phyloP scores from a whole-genome alignment of 306 rosid species.

The Psophocarpus tetragonolobus region DNA sequence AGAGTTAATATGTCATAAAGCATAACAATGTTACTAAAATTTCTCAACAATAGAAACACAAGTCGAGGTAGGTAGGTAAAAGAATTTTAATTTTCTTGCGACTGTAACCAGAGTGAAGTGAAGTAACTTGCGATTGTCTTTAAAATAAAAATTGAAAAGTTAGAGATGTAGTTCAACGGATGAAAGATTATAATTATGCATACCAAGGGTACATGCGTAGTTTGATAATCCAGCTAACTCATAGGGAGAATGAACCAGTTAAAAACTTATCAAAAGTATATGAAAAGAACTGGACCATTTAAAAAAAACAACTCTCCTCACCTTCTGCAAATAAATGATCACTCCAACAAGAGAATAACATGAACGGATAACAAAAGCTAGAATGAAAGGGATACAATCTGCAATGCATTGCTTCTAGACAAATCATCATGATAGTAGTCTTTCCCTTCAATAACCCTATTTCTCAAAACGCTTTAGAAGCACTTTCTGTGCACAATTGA shows the following conservation, averaged over 20 bases:
- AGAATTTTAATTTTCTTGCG: neutral
- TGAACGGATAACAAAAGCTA: conserved; percentile 49
- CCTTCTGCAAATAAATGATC: conserved; percentile 54
- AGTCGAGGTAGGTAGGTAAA: neutral
- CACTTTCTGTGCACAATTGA: conserved; percentile 98
- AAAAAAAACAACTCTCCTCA: conserved; percentile 43
- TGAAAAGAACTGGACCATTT: conserved; percentile 38
- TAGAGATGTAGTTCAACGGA: neutral
- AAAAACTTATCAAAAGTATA: conserved; percentile 33
- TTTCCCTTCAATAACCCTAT: conserved; percentile 47
- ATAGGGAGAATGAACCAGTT: conserved; percentile 24
- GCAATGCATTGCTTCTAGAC: conserved; percentile 35
- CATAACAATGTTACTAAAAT: too few species aligned
- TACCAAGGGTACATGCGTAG: neutral
- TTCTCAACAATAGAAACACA: too few species aligned
- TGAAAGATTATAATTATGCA: conserved; percentile 16
- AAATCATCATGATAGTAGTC: conserved; percentile 38
- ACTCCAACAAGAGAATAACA: conserved; percentile 55
- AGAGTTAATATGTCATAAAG: too few species aligned
- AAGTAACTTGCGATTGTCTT: neutral
- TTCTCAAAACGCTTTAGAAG: conserved; percentile 59
- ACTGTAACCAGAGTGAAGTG: neutral
- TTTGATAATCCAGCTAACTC: conserved; percentile 30
- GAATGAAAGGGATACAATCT: conserved; percentile 47
- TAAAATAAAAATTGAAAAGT: neutral